Percentiles rank a stretch among this genome's conserved stretches.
Conservation (phyloP, 2,329 filamentous ascomycete species). For the Aspergillus jensenii region DNA sequence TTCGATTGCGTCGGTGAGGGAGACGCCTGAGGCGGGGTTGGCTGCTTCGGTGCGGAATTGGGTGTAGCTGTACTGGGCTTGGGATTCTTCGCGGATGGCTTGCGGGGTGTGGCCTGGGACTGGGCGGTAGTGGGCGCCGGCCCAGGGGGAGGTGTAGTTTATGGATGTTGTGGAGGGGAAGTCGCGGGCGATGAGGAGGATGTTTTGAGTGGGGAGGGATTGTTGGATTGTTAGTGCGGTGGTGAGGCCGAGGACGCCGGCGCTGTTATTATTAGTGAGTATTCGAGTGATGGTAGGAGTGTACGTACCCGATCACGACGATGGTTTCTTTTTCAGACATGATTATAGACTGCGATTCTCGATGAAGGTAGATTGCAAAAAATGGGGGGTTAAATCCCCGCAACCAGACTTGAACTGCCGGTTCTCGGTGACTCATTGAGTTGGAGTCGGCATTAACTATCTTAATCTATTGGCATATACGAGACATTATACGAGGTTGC, state of each 20-base stretch:
- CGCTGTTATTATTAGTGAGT: slow-evolving; percentile 26
- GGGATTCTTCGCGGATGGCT: slow-evolving; percentile 33
- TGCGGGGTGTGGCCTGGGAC: slow-evolving; percentile 41
- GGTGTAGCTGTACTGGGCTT: slow-evolving; percentile 41
- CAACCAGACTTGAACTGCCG: background rate
- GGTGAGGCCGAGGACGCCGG: slow-evolving; percentile 42
- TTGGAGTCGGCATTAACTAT: background rate
- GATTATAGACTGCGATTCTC: background rate
- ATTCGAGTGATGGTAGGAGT: background rate
- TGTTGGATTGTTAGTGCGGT: slow-evolving; percentile 38
- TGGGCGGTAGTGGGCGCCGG: slow-evolving; percentile 49
- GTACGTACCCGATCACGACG: slow-evolving; percentile 36
- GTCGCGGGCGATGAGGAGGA: slow-evolving; percentile 43
- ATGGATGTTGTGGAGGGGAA: slow-evolving; percentile 41
- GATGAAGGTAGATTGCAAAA: too few species aligned
- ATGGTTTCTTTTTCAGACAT: slow-evolving; percentile 34
- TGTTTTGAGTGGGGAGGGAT: slow-evolving; percentile 26
- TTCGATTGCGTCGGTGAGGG: slow-evolving; percentile 41
- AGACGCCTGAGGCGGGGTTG: slow-evolving; percentile 39
- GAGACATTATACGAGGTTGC: background rate
- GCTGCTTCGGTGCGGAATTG: slow-evolving; percentile 35
- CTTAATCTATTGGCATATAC: background rate
- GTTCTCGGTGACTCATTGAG: background rate
- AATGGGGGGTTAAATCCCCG: slow-evolving; percentile 2
- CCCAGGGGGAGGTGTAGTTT: slow-evolving; percentile 49